Evolutionary conservation across 768 basidiomycete genomes (phyloP), one percentile per base, ranked within the genome.

Genomic region (Mycena chlorophos): DNA sequence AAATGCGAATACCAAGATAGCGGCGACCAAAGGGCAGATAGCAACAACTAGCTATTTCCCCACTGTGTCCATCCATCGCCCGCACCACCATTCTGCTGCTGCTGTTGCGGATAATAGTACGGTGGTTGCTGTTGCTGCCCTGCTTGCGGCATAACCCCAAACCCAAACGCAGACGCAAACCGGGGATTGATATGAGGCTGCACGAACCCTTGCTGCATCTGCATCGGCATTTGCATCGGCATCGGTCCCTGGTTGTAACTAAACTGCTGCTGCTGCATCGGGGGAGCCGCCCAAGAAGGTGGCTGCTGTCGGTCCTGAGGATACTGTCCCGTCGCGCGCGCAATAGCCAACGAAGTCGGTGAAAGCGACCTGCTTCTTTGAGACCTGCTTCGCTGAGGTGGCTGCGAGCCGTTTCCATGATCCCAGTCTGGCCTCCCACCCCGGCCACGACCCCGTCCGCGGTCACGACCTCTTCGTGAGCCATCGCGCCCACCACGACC

Each of bases 121-220:
- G 67, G 65, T 14, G 67, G 43, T n/a, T 59, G 8, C 17, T 34
- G 65, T 14, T 53, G 48, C 40, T 55, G 59, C 56, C 55, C 62
- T 8, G 67, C 60, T 50, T 49, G 46, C 49, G 65, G 65, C 54
- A 65, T 70, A 56, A 79, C 57, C 47, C 76, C 73, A 54, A 85
- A 67, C 23, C 84, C 87, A 58, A 89, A 87, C 26, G 73, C 72
- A 28, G 82, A 79, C 14, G 88, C 87, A 69, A 92, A 91, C 12
- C 85, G 79, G 8, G 90, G 90, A 63, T 92, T 91, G 55, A 92
- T 91, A 64, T 92, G 90, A 5, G 90, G 90, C 60, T 90, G 88
- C n/a, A 90, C 75, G 39, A 65, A 75, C 5, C 45, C 45, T 12
- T 42, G n/a, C n/a, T n/a, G n/a, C n/a, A n/a, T n/a, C n/a, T n/a